Evolutionary conservation across 2,329 filamentous ascomycete genomes (phyloP), one percentile per base, ranked within the genome.

Genomic region (Phaeosphaeriaceae sp.): DNA sequence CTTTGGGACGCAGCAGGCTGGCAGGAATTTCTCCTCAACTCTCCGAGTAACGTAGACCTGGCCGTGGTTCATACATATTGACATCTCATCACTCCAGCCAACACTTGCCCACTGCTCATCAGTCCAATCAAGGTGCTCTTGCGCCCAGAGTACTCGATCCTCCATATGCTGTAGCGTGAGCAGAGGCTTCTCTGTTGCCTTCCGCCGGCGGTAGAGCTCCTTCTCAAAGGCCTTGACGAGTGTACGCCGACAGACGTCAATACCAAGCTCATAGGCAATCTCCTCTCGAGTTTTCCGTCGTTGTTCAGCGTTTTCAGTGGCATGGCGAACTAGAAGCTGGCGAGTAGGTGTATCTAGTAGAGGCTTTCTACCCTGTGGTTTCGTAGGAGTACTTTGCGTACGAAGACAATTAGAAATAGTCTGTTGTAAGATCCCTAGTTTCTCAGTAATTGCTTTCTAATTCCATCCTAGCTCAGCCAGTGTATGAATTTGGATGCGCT

Each of bases 111-210:
- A 42, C 18, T 32, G 13, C 21, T 32, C 20, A 2, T 49, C 32
- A n/a, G 6, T 43, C 32, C 20, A 49, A 13, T 20, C 5, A n/a
- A 43, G 15, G 34, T 49, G 46, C 15, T 38, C 20, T 39, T 17
- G 40, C 16, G 46, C 46, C 46, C 23, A 49, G 11, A 13, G 15
- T 12, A 41, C 12, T 26, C 17, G 21, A 23, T 23, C 21, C 21
- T 23, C 21, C 8, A 23, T 23, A 23, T 23, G 21, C 21, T 23
- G 11, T 13, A n/a, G 6, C 2, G 15, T 23, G 15, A 52, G 43
- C 7, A 52, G 32, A 43, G 44, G 37, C 32, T 52, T 52, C 33
- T 18, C 3, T 16, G 36, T 51, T 18, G 42, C 48, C 16, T 41
- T 36, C 16, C 29, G 21, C 3, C 33, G 29, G 15, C 28, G 12